Percentiles rank a stretch among this genome's conserved stretches.
Conservation (phyloP, 768 basidiomycete species). For the Cubamyces lactineus region DNA sequence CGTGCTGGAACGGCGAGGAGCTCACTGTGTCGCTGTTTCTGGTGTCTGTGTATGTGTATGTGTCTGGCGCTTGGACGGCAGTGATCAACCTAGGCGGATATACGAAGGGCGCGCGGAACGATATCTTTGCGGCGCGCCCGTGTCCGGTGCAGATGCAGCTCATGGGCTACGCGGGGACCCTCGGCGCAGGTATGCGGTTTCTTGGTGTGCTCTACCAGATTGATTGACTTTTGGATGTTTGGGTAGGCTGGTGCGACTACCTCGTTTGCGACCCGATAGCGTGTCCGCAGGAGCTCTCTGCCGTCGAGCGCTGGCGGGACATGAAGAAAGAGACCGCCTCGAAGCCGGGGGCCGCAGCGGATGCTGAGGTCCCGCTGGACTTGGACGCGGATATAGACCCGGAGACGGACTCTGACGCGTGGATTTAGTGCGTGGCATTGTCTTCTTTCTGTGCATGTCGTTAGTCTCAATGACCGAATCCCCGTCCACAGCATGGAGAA, state of each 20-base stretch:
- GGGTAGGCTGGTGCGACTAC: slow-evolving; percentile 52
- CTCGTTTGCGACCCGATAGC: slow-evolving; percentile 48
- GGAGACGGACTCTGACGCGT: slow-evolving; percentile 39
- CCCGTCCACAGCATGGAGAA: slow-evolving; percentile 42
- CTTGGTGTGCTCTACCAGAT: slow-evolving; percentile 1
- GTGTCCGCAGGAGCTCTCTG: slow-evolving; percentile 46
- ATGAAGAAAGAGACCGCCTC: not conserved
- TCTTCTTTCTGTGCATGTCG: not conserved
- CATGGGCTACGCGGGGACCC: slow-evolving; percentile 56
- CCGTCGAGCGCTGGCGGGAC: slow-evolving; percentile 36
- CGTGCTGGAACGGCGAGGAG: not conserved
- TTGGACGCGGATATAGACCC: slow-evolving; percentile 47
- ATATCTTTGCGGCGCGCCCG: slow-evolving; percentile 53
- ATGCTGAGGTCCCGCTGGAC: slow-evolving; percentile 36
- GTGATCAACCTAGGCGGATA: slow-evolving; percentile 53
- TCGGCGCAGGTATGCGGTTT: slow-evolving; percentile 39
- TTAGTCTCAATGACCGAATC: not conserved
- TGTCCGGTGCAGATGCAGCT: slow-evolving; percentile 52
- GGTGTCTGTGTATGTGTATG: too few species aligned
- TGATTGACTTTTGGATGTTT: not conserved
- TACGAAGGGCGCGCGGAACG: slow-evolving; percentile 55
- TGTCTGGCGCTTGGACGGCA: too few species aligned
- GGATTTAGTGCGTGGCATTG: slow-evolving; percentile 46
- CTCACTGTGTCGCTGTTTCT: not conserved
- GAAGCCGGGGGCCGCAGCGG: not conserved